Evolutionary conservation across 345 rosid genomes (phyloP).

Genomic region (Mallotus nudiflorus): DNA sequence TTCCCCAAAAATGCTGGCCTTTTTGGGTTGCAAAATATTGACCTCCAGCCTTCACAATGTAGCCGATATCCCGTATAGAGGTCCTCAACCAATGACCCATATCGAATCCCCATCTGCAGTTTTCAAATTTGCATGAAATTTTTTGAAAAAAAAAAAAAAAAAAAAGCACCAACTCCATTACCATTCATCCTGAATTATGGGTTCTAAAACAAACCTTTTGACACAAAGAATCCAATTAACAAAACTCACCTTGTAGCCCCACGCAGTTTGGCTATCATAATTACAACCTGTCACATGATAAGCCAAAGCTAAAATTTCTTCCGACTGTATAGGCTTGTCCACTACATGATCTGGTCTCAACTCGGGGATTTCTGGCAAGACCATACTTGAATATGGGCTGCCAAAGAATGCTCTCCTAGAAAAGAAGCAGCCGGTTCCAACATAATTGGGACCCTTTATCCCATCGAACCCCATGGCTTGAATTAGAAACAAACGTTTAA

Average conservation of each 20-base stretch:
- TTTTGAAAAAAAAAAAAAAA: no score
- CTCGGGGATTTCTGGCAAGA: constrained; percentile 37
- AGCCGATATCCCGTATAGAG: constrained; percentile 52
- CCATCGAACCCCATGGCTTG: constrained; percentile 57
- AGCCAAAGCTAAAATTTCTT: constrained; percentile 39
- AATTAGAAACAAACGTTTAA: constrained; percentile 37
- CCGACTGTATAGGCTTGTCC: constrained; percentile 30
- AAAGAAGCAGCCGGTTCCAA: constrained; percentile 72
- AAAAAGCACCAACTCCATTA: no score
- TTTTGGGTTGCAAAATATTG: constrained; percentile 55
- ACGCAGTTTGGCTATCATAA: constrained; percentile 51
- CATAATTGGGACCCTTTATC: constrained; percentile 38
- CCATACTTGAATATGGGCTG: constrained; percentile 25
- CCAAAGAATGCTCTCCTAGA: constrained; percentile 59
- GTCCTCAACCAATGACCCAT: constrained; percentile 81
- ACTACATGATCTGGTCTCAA: constrained; percentile 28
- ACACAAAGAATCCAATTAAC: no score
- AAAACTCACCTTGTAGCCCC: constrained; percentile 60
- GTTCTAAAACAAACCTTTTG: no score
- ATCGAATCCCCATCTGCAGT: constrained; percentile 56
- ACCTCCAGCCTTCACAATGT: constrained; percentile 71
- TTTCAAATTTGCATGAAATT: background rate
- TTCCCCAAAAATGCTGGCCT: constrained; percentile 65
- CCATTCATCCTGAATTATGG: no score
- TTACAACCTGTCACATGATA: constrained; percentile 49